Evolutionary conservation across 176 grass and related monocot species (phyloP).

Genomic region (Paspalum vaginatum): DNA sequence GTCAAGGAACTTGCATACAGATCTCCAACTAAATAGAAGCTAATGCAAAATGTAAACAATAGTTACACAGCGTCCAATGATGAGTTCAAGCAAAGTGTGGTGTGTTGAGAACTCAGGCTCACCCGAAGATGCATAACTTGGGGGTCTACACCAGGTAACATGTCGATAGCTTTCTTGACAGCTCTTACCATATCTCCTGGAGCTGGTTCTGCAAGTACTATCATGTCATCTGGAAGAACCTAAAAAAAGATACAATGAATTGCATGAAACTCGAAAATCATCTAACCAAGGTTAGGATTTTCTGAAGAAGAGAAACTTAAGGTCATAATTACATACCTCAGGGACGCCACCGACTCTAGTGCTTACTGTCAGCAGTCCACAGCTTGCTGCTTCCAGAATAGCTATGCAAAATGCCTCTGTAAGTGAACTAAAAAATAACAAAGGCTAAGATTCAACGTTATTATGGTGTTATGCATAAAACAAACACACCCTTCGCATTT

Average conservation of each 20-base stretch:
- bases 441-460: constrained; percentile 16
- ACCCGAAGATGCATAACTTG: constrained; percentile 81
- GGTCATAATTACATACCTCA: constrained; percentile 51
- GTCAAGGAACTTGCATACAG: neutral
- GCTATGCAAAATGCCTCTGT: constrained; percentile 99
- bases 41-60: neutral
- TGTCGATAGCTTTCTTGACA: constrained; percentile 77
- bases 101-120: constrained; percentile 24
- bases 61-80: neutral
- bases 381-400: constrained; percentile 96
- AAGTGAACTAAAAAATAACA: constrained; percentile 76
- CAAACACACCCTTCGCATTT: neutral
- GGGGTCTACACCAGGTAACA: constrained; percentile 85
- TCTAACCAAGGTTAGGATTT: constrained; percentile 14
- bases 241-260: constrained; percentile 34
- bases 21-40: neutral
- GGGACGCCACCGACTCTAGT: constrained; percentile 96
- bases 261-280: neutral
- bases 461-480: constrained; percentile 16
- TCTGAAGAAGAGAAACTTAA: constrained; percentile 25
- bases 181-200: constrained; percentile 87
- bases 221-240: constrained; percentile 98
- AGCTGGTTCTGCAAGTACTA: constrained; percentile 87
- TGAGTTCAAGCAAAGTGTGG: neutral
- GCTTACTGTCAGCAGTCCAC: constrained; percentile 94